A percentile compares a stretch with the other conserved stretches of the same genome.
phyloP scores from a whole-genome alignment of 1,284 basidiomycete species.

The Kalmanozyma brasiliensis region DNA sequence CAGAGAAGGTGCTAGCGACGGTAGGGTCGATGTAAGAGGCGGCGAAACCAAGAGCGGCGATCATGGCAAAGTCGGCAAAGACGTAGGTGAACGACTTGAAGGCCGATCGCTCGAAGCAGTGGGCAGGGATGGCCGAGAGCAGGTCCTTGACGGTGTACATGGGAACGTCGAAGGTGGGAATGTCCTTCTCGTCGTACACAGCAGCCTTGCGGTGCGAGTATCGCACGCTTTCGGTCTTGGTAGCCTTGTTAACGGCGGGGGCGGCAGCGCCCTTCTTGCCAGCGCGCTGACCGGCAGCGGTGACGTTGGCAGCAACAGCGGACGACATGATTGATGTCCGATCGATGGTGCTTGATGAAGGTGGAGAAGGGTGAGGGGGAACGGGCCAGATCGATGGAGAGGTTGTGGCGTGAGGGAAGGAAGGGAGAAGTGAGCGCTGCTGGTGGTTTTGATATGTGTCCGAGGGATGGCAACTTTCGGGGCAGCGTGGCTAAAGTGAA shows the following conservation, averaged over 20 bases:
- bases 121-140: conserved; percentile 84
- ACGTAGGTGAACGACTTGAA: conserved; percentile 85
- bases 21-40: conserved; percentile 76
- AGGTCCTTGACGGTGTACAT: conserved; percentile 86
- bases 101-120: conserved; percentile 92
- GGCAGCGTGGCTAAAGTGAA: too few species aligned
- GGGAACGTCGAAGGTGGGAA: conserved; percentile 75
- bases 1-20: conserved; percentile 50
- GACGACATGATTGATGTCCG: conserved; percentile 43
- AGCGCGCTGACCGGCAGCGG: conserved; percentile 49
- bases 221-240: conserved; percentile 37
- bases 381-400: not conserved
- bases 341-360: not conserved
- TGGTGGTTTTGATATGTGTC: conserved; percentile 18
- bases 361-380: not conserved
- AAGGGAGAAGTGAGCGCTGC: not conserved
- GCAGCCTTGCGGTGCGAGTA: conserved; percentile 63
- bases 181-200: conserved; percentile 58
- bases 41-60: conserved; percentile 78
- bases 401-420: conserved; percentile 18
- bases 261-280: conserved; percentile 45
- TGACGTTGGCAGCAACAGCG: conserved; percentile 50
- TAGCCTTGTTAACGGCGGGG: conserved; percentile 29
- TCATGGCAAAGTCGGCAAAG: conserved; percentile 79
- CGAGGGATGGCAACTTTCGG: too few species aligned